These are phyloP conservation scores for Trichoderma polysporum DNA, from an alignment of 2,329 filamentous ascomycete genomes.

Conservation along the genomic window DNA sequence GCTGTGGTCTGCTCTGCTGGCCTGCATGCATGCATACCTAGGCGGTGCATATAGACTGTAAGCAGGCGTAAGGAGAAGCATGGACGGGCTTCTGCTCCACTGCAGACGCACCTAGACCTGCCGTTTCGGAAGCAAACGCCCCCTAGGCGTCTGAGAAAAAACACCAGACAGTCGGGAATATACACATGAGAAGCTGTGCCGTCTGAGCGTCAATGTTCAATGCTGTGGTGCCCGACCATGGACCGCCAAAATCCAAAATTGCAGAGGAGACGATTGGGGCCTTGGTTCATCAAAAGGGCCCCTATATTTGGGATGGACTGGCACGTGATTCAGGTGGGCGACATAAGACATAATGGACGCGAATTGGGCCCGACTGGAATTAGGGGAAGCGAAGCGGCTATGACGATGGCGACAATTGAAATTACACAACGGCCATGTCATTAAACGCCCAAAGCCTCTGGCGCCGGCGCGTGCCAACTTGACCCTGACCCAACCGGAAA, in stretches of 20 bases:
- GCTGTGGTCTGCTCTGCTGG: background rate
- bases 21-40: slow-evolving; percentile 8
- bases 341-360: background rate
- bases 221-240: slow-evolving; percentile 12
- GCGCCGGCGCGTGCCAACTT: background rate
- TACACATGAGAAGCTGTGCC: background rate
- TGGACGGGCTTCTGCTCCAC: slow-evolving; percentile 1
- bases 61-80: slow-evolving; percentile 2
- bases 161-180: slow-evolving; percentile 1
- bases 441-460: slow-evolving; percentile 10
- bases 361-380: slow-evolving; percentile 2
- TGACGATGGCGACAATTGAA: slow-evolving; percentile 17
- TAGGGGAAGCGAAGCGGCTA: slow-evolving; percentile 19
- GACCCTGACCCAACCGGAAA: background rate
- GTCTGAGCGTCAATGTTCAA: background rate
- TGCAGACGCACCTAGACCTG: background rate
- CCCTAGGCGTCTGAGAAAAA: background rate
- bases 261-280: background rate
- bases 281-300: background rate
- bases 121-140: background rate
- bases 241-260: background rate
- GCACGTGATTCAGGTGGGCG: slow-evolving; percentile 13
- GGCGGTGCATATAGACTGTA: slow-evolving; percentile 5
- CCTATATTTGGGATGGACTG: background rate
- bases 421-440: slow-evolving; percentile 14